phyloP scores from a whole-genome alignment of 2,329 filamentous ascomycete species.

The Pseudopithomyces maydicus region DNA sequence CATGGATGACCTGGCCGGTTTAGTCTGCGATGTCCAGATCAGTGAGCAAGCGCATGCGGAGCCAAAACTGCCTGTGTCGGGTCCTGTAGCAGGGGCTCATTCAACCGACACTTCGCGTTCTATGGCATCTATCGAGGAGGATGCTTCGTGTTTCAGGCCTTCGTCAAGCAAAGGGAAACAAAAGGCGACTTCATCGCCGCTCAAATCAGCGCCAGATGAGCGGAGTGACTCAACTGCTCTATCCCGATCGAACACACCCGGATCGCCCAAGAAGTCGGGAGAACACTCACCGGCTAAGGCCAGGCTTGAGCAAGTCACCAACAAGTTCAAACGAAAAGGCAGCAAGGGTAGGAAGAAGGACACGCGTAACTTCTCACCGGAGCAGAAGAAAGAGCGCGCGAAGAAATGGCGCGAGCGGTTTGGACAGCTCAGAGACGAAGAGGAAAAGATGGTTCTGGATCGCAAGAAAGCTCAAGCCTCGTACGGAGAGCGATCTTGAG shows the following conservation, averaged over 20 bases:
- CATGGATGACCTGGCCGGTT: slow-evolving; percentile 44
- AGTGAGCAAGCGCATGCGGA: slow-evolving; percentile 12
- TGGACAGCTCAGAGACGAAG: slow-evolving; percentile 34
- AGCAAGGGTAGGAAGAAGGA: slow-evolving; percentile 33
- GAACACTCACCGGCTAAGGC: slow-evolving; percentile 52
- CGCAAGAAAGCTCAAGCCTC: slow-evolving; percentile 25
- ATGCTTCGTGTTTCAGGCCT: slow-evolving; percentile 39
- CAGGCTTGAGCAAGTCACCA: slow-evolving; percentile 54
- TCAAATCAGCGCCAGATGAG: slow-evolving; percentile 18
- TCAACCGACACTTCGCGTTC: slow-evolving; percentile 8
- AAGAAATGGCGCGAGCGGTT: slow-evolving; percentile 46
- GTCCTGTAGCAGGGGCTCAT: neutral
- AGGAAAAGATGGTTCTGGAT: slow-evolving; percentile 34
- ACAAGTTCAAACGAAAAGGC: slow-evolving; percentile 46
- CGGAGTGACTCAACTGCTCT: slow-evolving; percentile 20
- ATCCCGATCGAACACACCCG: slow-evolving; percentile 30
- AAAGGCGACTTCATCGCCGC: slow-evolving; percentile 30
- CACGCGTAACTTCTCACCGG: slow-evolving; percentile 40
- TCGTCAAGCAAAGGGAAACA: slow-evolving; percentile 39
- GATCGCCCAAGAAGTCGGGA: slow-evolving; percentile 43
- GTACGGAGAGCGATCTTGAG: slow-evolving; percentile 7
- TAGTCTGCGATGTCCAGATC: slow-evolving; percentile 26
- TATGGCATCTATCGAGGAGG: slow-evolving; percentile 23
- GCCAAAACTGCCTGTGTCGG: neutral
- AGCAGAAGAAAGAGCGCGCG: slow-evolving; percentile 41